phyloP scores from a whole-genome alignment of 2,329 filamentous ascomycete genomes.

The Orbilia ellipsospora region DNA sequence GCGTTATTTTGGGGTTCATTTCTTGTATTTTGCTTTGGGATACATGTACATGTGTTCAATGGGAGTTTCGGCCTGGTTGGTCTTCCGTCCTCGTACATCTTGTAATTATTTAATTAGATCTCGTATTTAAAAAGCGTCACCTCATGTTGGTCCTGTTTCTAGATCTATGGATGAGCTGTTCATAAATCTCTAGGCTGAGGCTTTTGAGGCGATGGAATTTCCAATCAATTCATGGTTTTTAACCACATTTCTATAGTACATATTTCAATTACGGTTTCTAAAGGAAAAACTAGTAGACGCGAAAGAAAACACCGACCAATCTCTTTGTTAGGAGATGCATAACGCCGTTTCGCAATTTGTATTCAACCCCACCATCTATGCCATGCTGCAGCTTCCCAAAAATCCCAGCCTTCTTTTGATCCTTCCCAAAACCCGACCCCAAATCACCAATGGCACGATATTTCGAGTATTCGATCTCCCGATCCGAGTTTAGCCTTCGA shows the following conservation, averaged over 20 bases:
- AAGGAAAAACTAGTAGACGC: no score
- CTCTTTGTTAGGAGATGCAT: no score
- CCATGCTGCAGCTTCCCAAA: no score
- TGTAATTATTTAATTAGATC: not conserved
- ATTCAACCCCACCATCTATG: no score
- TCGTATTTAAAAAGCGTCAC: not conserved
- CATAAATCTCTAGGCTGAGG: no score
- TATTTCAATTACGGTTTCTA: not conserved
- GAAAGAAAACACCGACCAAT: no score
- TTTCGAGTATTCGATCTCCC: no score
- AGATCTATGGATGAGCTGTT: no score
- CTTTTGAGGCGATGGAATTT: no score
- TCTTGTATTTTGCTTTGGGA: not conserved
- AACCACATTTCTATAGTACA: conserved; percentile 18
- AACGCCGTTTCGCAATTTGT: no score
- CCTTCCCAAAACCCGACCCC: not conserved
- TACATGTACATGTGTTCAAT: not conserved
- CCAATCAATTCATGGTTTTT: not conserved
- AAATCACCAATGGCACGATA: not conserved
- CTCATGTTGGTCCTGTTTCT: no score
- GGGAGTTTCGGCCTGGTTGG: not conserved
- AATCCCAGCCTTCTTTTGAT: not conserved
- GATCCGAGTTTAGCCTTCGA: not conserved
- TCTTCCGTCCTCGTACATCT: not conserved
- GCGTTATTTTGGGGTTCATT: no score